Evolutionary conservation across 2,329 filamentous ascomycete species (phyloP), one percentile per base, ranked within the genome.

Genomic region (Dactylellina leptospora): DNA sequence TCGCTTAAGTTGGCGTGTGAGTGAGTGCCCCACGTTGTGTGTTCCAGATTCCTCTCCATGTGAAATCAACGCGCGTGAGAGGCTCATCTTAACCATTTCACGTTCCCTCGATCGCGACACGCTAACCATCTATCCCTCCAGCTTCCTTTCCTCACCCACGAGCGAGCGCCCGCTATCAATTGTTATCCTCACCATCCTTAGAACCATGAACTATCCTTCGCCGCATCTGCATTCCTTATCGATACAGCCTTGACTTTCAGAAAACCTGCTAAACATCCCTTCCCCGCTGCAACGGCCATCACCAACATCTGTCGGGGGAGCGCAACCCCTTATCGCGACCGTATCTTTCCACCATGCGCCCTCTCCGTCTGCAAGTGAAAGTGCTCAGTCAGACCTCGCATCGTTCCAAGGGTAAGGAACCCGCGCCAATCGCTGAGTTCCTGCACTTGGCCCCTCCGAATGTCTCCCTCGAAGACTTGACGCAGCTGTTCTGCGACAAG

Each of bases 381-480:
- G 63, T 76, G 36, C 56, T 75, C 44, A 50, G 36, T 45, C 58
- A 71, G 53, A 10, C 66, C 20, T 58, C 58, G 33, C 58, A 63
- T 36, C 63, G 63, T 63, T 51, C 66, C 53, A 71, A 71, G 51
- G 58, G 66, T 51, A 71, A 50, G 66, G 47, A 20, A 25, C 50
- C 16, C 9, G 66, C 27, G 61, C 73, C 25, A 54, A 66, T 22
- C 40, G 70, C 50, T 30, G 64, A 70, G 27, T 76, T 77, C 51
- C 69, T 77, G 20, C 75, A 77, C 56, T 64, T 76, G 61, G 69
- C 75, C 28, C 53, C 70, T 30, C 71, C 74, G 16, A 51, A 45
- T 16, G 45, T 76, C 16, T 61, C 75, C 8, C 75, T 77, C 16
- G 74, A 76, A 27, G 70, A 75, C 11, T 59, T 77, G 3, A 59